Evolutionary conservation across 495 filamentous ascomycete species (phyloP).

Genomic region (Cudoniella acicularis): DNA sequence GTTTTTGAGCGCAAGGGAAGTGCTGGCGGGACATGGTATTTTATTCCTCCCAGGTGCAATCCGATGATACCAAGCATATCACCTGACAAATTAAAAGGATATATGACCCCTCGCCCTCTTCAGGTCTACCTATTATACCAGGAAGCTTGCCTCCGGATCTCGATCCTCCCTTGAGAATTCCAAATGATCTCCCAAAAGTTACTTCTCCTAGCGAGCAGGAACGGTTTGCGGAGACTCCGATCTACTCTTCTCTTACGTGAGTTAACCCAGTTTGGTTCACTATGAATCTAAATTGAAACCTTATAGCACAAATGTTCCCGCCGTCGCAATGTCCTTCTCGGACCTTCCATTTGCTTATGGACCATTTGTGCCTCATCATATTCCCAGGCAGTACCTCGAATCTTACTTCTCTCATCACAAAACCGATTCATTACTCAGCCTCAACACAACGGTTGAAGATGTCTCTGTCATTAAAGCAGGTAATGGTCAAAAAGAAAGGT

Average conservation of each 20-base stretch:
- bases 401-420: constrained; percentile 42
- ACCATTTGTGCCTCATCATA: constrained; percentile 45
- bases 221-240: constrained; percentile 40
- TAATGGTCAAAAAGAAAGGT: constrained; percentile 24
- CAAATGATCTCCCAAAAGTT: constrained; percentile 33
- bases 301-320: constrained; percentile 45
- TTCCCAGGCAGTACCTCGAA: constrained; percentile 45
- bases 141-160: constrained; percentile 36
- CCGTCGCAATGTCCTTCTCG: constrained; percentile 48
- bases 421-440: constrained; percentile 33
- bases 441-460: constrained; percentile 48
- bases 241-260: constrained; percentile 45
- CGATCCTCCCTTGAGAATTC: constrained; percentile 41
- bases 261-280: constrained; percentile 13
- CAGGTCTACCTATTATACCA: constrained; percentile 29
- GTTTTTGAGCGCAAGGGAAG: constrained; percentile 46
- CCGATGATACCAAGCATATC: not conserved
- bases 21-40: constrained; percentile 47
- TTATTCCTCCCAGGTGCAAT: no score
- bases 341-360: constrained; percentile 45
- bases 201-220: constrained; percentile 37
- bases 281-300: not conserved
- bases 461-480: constrained; percentile 28
- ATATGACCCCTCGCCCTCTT: constrained; percentile 36
- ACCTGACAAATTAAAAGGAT: constrained; percentile 32